Evolutionary conservation across 2,329 filamentous ascomycete genomes (phyloP).

Genomic region (Trichoderma koningiopsis): DNA sequence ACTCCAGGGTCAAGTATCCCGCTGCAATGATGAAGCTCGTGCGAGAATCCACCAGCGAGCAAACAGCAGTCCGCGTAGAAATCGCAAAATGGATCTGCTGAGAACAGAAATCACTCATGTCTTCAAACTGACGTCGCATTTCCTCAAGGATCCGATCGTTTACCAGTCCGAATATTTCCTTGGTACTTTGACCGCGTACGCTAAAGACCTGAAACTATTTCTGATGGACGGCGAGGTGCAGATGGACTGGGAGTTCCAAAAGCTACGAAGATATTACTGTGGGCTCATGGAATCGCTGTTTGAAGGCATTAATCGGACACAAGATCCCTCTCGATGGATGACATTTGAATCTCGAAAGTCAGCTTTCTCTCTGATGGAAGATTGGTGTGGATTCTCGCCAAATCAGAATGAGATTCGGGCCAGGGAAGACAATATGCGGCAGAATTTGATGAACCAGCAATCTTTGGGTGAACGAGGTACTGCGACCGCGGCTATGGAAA

Average conservation of each 20-base stretch:
- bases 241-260: constrained; percentile 92
- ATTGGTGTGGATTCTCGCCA: constrained; percentile 97
- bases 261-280: constrained; percentile 88
- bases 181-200: constrained; percentile 83
- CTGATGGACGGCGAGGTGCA: constrained; percentile 94
- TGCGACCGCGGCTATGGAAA: constrained; percentile 88
- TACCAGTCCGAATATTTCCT: constrained; percentile 89
- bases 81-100: constrained; percentile 80
- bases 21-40: constrained; percentile 87
- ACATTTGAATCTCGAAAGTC: constrained; percentile 96
- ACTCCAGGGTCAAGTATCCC: constrained; percentile 80
- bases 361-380: constrained; percentile 94
- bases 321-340: constrained; percentile 90
- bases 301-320: constrained; percentile 82
- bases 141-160: constrained; percentile 75
- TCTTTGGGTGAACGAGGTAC: constrained; percentile 74
- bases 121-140: constrained; percentile 90
- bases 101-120: constrained; percentile 95
- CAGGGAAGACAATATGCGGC: constrained; percentile 83
- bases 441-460: constrained; percentile 80
- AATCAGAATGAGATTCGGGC: constrained; percentile 82
- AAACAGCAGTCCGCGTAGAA: constrained; percentile 78
- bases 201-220: constrained; percentile 90
- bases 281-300: constrained; percentile 91
- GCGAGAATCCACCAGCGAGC: constrained; percentile 83